Evolutionary conservation across 169 alveolate species (phyloP).

Genomic region (Cryptosporidium parvum): DNA sequence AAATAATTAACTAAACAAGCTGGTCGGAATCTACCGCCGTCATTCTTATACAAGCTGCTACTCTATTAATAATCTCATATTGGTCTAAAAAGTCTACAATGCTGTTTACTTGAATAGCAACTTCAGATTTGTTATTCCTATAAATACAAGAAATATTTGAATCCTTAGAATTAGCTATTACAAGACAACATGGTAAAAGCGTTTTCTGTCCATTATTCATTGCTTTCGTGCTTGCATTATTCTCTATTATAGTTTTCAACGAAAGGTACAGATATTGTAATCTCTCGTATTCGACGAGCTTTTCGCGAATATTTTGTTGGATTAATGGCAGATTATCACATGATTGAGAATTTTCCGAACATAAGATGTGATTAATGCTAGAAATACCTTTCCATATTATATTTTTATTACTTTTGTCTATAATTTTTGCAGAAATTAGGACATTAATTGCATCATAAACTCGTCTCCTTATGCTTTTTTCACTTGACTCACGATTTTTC

Average conservation of each 20-base stretch:
- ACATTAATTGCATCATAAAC: constrained; percentile 90
- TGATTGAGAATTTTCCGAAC: constrained; percentile 4
- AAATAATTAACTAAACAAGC: neutral
- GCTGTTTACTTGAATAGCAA: constrained; percentile 62
- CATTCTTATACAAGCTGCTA: constrained; percentile 59
- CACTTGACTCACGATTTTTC: constrained; percentile 77
- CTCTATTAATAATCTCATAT: constrained; percentile 60
- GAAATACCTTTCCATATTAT: constrained; percentile 73
- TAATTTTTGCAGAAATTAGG: constrained; percentile 83
- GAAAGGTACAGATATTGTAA: constrained; percentile 40
- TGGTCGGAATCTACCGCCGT: neutral
- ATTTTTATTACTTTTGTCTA: constrained; percentile 80
- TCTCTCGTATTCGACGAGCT: constrained; percentile 57
- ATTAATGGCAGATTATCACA: constrained; percentile 57
- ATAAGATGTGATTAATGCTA: constrained; percentile 26
- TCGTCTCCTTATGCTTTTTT: constrained; percentile 88
- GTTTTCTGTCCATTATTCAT: constrained; percentile 6
- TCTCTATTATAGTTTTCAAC: constrained; percentile 60
- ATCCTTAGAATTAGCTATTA: constrained; percentile 61
- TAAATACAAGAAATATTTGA: constrained; percentile 63
- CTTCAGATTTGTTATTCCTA: constrained; percentile 38
- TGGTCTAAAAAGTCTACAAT: constrained; percentile 68
- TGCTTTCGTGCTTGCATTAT: constrained; percentile 8
- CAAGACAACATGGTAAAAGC: constrained; percentile 48
- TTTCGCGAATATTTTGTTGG: constrained; percentile 59